Evolutionary conservation across 2,329 filamentous ascomycete species (phyloP).

Genomic region (Phialocephala subalpina): DNA sequence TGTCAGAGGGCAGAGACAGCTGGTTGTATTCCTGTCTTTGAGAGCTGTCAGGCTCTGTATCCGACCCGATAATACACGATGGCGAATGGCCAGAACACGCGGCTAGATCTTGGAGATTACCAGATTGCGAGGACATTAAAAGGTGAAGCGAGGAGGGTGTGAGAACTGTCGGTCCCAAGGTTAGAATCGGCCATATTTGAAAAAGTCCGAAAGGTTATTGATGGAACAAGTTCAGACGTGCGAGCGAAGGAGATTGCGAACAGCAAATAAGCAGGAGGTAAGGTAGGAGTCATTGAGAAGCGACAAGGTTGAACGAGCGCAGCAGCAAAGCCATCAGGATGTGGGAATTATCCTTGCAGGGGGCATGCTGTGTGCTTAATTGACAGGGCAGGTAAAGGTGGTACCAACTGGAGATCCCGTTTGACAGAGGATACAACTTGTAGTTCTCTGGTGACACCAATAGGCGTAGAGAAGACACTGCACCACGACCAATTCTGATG

Average conservation of each 20-base stretch:
- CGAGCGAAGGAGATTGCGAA: constrained; percentile 23
- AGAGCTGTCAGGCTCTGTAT: constrained; percentile 45
- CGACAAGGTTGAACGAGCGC: constrained; percentile 3
- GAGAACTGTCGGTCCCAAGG: constrained; percentile 35
- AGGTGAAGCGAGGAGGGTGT: constrained; percentile 39
- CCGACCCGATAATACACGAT: constrained; percentile 43
- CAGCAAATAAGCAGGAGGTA: constrained; percentile 4
- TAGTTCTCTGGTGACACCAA: constrained; percentile 16
- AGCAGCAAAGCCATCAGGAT: constrained; percentile 12
- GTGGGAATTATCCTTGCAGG: constrained; percentile 17
- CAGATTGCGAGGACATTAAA: constrained; percentile 48
- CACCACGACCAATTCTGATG: constrained; percentile 19
- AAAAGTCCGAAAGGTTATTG: constrained; percentile 10
- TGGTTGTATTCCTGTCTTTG: constrained; percentile 44
- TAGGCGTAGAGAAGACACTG: constrained; percentile 6
- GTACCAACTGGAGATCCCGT: constrained; percentile 19
- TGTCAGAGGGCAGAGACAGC: constrained; percentile 41
- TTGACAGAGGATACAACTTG: constrained; percentile 17
- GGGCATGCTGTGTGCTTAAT: constrained; percentile 11
- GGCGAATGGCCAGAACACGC: constrained; percentile 43
- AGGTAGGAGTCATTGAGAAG: constrained; percentile 14
- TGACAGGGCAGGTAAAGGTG: constrained; percentile 5
- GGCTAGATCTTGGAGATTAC: constrained; percentile 45
- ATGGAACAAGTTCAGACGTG: constrained; percentile 11
- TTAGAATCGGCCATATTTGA: constrained; percentile 19